phyloP scores from a whole-genome alignment of 2,329 filamentous ascomycete species.

The Colletotrichum aenigma region DNA sequence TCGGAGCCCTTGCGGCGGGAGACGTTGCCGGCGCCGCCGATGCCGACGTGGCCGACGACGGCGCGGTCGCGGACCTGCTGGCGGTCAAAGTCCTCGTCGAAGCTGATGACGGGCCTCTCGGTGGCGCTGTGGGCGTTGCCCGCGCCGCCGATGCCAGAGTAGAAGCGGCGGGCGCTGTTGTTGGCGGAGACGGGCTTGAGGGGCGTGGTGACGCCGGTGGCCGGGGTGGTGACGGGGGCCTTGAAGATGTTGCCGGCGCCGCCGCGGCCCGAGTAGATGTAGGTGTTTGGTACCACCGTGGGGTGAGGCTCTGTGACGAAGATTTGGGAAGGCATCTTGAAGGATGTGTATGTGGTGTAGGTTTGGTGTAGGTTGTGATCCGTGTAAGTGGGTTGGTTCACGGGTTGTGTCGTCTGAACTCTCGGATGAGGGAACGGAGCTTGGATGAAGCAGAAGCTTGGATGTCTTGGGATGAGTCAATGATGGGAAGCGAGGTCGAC shows the following conservation, averaged over 20 bases:
- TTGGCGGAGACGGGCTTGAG: constrained; percentile 46
- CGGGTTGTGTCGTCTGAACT: constrained; percentile 6
- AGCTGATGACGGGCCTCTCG: constrained; percentile 31
- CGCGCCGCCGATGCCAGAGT: constrained; percentile 69
- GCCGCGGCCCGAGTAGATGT: constrained; percentile 59
- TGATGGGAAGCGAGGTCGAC: neutral
- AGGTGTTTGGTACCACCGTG: constrained; percentile 48
- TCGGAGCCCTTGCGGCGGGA: constrained; percentile 69
- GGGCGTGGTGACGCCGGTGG: constrained; percentile 54
- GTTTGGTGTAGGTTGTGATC: neutral
- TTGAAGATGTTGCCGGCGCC: constrained; percentile 62
- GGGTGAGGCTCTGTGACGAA: constrained; percentile 55
- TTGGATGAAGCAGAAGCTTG: neutral
- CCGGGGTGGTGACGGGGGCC: constrained; percentile 41
- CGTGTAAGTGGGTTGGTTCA: constrained; percentile 10
- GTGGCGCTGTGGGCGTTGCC: constrained; percentile 69
- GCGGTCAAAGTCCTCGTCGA: constrained; percentile 23
- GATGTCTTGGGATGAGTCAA: constrained; percentile 9
- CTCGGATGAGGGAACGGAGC: neutral
- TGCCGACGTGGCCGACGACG: constrained; percentile 18
- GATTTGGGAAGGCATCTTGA: constrained; percentile 46
- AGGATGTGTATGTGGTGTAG: neutral
- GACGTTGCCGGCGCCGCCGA: constrained; percentile 58
- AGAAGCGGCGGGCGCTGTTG: constrained; percentile 56
- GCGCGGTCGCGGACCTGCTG: constrained; percentile 22